phyloP scores from a whole-genome alignment of 2,329 filamentous ascomycete species.

The Aspergillus pseudonomiae region DNA sequence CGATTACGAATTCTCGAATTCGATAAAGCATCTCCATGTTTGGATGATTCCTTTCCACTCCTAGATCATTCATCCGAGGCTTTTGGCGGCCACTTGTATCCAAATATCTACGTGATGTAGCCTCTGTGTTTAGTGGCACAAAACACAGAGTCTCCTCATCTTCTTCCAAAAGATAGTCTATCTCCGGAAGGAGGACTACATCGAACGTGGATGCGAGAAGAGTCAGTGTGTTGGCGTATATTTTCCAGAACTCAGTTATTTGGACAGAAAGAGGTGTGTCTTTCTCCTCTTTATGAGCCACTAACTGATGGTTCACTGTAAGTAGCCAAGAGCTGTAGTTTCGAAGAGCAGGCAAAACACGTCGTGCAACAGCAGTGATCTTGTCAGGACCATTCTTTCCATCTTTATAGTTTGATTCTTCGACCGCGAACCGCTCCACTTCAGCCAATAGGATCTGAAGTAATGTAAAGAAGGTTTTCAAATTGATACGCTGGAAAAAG shows the following conservation, averaged over 20 bases:
- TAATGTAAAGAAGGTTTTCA: conserved; percentile 73
- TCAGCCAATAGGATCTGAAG: conserved; percentile 72
- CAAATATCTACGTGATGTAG: conserved; percentile 57
- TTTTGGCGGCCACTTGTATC: conserved; percentile 50
- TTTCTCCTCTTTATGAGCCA: conserved; percentile 52
- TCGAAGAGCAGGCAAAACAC: conserved; percentile 65
- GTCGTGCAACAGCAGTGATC: conserved; percentile 61
- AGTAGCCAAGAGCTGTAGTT: conserved; percentile 71
- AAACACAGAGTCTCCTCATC: conserved; percentile 70
- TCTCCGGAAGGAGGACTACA: conserved; percentile 56
- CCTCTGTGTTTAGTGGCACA: conserved; percentile 58
- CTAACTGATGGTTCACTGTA: conserved; percentile 57
- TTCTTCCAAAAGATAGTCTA: conserved; percentile 68
- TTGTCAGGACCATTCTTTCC: conserved; percentile 47
- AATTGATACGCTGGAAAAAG: conserved; percentile 76
- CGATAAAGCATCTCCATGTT: conserved; percentile 70
- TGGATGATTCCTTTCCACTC: conserved; percentile 56
- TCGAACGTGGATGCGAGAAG: conserved; percentile 63
- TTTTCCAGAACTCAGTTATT: conserved; percentile 66
- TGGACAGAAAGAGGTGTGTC: conserved; percentile 60
- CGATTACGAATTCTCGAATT: conserved; percentile 64
- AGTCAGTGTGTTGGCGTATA: conserved; percentile 65
- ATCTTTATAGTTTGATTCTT: conserved; percentile 49
- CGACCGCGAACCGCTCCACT: conserved; percentile 60
- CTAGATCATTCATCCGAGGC: conserved; percentile 54